A percentile compares a stretch with the other conserved stretches of the same genome.
Conservation (phyloP, 2,329 filamentous ascomycete species). For the Fusarium nematophilum region DNA sequence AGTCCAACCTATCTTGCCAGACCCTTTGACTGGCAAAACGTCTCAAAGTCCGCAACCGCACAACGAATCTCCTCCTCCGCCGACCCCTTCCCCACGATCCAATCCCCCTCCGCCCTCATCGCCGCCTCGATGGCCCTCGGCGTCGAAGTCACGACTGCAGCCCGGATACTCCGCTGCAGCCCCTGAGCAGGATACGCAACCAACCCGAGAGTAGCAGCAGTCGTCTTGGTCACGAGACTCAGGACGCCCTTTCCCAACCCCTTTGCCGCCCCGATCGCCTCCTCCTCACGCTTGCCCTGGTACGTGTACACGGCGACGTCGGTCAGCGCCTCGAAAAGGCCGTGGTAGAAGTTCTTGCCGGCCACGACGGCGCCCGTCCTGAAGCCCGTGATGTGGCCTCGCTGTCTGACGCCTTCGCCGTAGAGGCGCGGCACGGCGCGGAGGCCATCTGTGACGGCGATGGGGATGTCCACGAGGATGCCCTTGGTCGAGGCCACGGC, state of each 20-base stretch:
- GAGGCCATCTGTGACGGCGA: slow-evolving; percentile 3
- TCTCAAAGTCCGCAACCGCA: not conserved
- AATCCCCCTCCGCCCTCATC: not conserved
- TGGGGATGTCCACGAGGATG: not conserved
- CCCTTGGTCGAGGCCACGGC: slow-evolving; percentile 2
- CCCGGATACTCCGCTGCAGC: not conserved
- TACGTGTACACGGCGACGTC: slow-evolving; percentile 1
- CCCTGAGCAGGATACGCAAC: slow-evolving; percentile 4
- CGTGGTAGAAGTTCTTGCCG: slow-evolving; percentile 8
- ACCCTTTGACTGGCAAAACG: too few relatives aligned
- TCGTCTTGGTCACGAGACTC: slow-evolving; percentile 5
- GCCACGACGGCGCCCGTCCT: not conserved
- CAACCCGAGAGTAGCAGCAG: not conserved
- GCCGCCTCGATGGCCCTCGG: not conserved
- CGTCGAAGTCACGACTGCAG: not conserved
- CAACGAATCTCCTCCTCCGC: not conserved
- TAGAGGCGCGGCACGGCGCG: not conserved
- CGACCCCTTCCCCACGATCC: not conserved
- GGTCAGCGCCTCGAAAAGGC: slow-evolving; percentile 5
- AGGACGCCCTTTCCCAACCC: not conserved
- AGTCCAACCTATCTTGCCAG: too few relatives aligned
- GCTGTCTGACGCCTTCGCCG: not conserved
- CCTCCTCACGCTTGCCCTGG: not conserved
- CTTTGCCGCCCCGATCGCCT: slow-evolving; percentile 2
- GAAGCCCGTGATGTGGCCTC: slow-evolving; percentile 1